These are phyloP conservation scores for Eucalyptus guilfoylei DNA, from an alignment of 345 rosid species.

Conservation along the genomic window DNA sequence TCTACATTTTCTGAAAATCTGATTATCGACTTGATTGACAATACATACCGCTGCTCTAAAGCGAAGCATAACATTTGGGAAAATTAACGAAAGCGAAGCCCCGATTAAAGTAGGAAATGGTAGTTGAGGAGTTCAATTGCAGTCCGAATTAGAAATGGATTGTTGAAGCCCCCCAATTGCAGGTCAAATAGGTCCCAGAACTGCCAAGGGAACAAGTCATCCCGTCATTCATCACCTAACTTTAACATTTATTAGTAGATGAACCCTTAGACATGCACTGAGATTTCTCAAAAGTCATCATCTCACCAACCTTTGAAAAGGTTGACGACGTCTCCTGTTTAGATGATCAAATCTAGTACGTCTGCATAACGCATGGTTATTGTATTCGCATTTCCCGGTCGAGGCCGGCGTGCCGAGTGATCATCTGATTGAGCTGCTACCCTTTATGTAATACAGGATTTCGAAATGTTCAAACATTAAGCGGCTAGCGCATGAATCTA, in stretches of 20 bases:
- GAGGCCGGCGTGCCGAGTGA: not conserved
- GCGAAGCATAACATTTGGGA: not conserved
- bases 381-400: not conserved
- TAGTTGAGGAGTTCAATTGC: not conserved
- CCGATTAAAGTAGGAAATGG: not conserved
- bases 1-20: not conserved
- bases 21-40: not conserved
- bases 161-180: not conserved
- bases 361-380: not conserved
- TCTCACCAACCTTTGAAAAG: not conserved
- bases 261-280: not conserved
- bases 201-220: not conserved
- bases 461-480: not conserved
- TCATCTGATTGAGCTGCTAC: not conserved
- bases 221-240: not conserved
- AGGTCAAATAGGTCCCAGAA: not conserved
- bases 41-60: not conserved
- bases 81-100: not conserved
- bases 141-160: not conserved
- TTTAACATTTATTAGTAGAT: not conserved
- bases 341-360: not conserved
- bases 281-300: not conserved
- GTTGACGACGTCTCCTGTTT: not conserved
- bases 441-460: not conserved
- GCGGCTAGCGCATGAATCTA: not conserved